Conservation (phyloP, 768 basidiomycete genomes). For the Leucogyrophana mollusca region DNA sequence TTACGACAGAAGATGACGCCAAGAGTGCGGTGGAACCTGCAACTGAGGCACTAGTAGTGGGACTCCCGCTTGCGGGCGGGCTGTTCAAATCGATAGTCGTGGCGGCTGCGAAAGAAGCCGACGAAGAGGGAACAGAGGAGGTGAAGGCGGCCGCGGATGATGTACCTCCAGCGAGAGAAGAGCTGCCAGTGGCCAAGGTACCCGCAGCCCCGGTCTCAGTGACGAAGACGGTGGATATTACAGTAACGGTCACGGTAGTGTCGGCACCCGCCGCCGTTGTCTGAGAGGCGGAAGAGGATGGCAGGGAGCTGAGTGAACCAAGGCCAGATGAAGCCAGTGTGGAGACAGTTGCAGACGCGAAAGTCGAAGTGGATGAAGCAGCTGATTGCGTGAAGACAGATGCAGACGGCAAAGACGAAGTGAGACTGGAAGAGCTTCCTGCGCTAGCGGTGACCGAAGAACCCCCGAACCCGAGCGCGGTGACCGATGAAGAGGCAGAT, state of each 20-base stretch:
- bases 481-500: background rate
- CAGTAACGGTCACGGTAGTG: slow-evolving; percentile 4
- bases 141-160: background rate
- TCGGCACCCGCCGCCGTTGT: slow-evolving; percentile 2
- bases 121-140: background rate
- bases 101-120: background rate
- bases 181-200: background rate
- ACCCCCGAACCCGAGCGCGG: background rate
- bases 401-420: too few relatives aligned
- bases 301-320: background rate
- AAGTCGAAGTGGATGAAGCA: background rate
- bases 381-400: background rate
- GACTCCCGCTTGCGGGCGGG: background rate
- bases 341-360: background rate
- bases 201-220: slow-evolving; percentile 4
- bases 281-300: slow-evolving; percentile 1
- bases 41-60: background rate
- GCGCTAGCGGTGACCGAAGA: too few relatives aligned
- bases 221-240: slow-evolving; percentile 8
- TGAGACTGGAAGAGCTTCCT: too few relatives aligned
- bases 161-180: background rate
- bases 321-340: background rate
- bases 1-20: too few relatives aligned
- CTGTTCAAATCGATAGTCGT: slow-evolving; percentile 10
- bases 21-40: too few relatives aligned